phyloP scores from a whole-genome alignment of 1,139 yeast species.

The Geotrichum australiense region DNA sequence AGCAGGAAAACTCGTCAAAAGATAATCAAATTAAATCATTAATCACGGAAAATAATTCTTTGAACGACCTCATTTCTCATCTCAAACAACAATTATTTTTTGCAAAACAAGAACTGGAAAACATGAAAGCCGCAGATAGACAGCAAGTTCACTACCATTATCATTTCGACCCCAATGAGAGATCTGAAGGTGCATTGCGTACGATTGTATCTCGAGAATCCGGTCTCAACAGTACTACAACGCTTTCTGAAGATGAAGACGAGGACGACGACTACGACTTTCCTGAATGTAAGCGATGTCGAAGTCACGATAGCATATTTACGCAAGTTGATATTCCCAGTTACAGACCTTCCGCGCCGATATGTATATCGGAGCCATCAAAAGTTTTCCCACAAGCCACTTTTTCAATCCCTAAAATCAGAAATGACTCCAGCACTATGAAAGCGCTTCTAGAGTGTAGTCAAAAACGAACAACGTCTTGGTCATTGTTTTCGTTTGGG shows the following conservation, averaged over 20 bases:
- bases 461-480: conserved; percentile 1
- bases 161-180: conserved; percentile 11
- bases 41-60: conserved; percentile 17
- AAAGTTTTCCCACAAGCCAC: conserved; percentile 3
- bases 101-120: conserved; percentile 8
- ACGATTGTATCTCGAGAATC: conserved; percentile 13
- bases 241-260: conserved; percentile 1
- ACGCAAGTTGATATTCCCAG: not conserved
- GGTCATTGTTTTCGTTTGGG: conserved; percentile 1
- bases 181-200: conserved; percentile 5
- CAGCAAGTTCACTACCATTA: conserved; percentile 14
- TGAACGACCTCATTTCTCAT: conserved; percentile 16
- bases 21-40: conserved; percentile 15
- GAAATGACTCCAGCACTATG: not conserved
- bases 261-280: conserved; percentile 5
- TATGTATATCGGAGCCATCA: conserved; percentile 1
- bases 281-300: not conserved
- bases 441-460: not conserved
- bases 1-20: conserved; percentile 2
- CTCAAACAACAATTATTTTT: conserved; percentile 13
- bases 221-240: conserved; percentile 8
- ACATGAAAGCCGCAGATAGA: conserved; percentile 5
- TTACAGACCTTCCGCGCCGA: not conserved
- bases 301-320: conserved; percentile 6
- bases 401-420: conserved; percentile 2